phyloP scores from a whole-genome alignment of 257 asterid species.

The Fraxinus pennsylvanica region DNA sequence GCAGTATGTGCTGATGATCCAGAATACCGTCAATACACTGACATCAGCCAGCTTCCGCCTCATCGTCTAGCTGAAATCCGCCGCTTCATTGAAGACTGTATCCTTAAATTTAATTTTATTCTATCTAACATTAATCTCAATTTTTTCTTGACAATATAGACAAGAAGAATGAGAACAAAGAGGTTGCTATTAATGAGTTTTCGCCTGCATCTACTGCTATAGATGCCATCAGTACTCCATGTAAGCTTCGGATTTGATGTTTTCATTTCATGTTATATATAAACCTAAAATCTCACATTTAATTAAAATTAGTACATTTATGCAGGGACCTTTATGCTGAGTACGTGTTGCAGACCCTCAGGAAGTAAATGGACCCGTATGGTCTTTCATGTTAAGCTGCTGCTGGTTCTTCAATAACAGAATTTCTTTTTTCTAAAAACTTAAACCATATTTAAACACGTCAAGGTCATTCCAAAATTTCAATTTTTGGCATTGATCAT shows the following conservation, averaged over 20 bases:
- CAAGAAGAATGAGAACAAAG: slow-evolving; percentile 87
- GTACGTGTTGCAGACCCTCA: slow-evolving; percentile 63
- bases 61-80: slow-evolving; percentile 20
- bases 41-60: slow-evolving; percentile 66
- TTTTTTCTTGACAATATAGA: slow-evolving; percentile 43
- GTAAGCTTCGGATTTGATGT: slow-evolving; percentile 35
- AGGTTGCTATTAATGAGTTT: slow-evolving; percentile 70
- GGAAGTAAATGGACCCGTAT: slow-evolving; percentile 34
- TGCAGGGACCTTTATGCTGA: slow-evolving; percentile 85
- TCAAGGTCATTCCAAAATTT: neutral
- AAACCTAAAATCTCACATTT: neutral
- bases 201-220: slow-evolving; percentile 52
- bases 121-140: neutral
- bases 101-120: neutral
- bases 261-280: neutral
- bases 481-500: neutral
- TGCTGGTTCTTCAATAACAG: too few species aligned
- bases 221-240: slow-evolving; percentile 74
- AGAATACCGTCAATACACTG: slow-evolving; percentile 82
- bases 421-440: too few species aligned
- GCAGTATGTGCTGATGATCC: slow-evolving; percentile 98
- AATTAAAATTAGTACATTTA: neutral
- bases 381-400: neutral
- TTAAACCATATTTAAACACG: too few species aligned
- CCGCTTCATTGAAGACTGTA: slow-evolving; percentile 16